These are phyloP conservation scores for Orbilia ellipsospora DNA, from an alignment of 2,329 filamentous ascomycete genomes.

Conservation along the genomic window DNA sequence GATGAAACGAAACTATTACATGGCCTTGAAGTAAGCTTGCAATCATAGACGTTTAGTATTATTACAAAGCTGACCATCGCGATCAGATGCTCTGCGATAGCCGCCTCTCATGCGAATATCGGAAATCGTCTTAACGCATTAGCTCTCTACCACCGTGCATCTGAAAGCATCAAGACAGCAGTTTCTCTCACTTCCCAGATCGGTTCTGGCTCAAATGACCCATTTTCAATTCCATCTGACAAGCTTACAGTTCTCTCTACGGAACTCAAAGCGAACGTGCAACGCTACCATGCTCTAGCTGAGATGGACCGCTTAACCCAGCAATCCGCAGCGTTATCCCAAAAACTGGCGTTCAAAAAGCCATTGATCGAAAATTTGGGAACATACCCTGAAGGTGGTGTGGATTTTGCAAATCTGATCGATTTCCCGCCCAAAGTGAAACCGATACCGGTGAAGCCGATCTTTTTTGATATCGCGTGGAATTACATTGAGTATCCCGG, in stretches of 20 bases:
- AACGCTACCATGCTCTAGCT: conserved; percentile 85
- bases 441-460: conserved; percentile 87
- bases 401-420: conserved; percentile 83
- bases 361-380: conserved; percentile 80
- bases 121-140: conserved; percentile 80
- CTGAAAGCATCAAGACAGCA: conserved; percentile 66
- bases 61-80: conserved; percentile 7
- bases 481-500: conserved; percentile 95
- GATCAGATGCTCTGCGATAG: conserved; percentile 79
- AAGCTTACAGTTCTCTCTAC: conserved; percentile 71
- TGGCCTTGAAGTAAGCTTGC: conserved; percentile 76
- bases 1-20: conserved; percentile 83
- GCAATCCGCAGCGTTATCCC: conserved; percentile 27
- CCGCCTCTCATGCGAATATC: conserved; percentile 81
- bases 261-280: conserved; percentile 76
- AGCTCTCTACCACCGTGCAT: conserved; percentile 81
- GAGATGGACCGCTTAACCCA: conserved; percentile 70
- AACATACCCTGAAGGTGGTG: conserved; percentile 76
- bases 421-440: conserved; percentile 86
- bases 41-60: neutral
- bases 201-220: conserved; percentile 70
- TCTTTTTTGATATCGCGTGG: conserved; percentile 96
- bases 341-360: conserved; percentile 68
- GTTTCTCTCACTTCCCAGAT: conserved; percentile 62
- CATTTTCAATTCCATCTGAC: conserved; percentile 71